Evolutionary conservation across 1,284 basidiomycete genomes (phyloP).

Genomic region (Rhodofomes roseus): DNA sequence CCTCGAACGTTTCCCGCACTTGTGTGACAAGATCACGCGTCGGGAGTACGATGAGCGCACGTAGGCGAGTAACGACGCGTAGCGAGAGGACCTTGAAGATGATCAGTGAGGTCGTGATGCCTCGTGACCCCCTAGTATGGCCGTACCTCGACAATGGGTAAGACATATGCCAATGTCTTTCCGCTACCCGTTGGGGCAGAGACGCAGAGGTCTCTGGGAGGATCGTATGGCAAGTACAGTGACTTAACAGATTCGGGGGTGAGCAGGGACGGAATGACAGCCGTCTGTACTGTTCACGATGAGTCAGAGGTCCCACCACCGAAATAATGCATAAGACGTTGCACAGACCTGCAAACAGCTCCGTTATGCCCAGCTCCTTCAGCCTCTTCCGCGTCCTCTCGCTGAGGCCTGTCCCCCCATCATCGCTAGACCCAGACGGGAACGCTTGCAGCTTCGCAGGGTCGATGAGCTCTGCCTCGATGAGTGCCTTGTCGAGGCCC

Average conservation of each 20-base stretch:
- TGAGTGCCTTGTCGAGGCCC: slow-evolving; percentile 72
- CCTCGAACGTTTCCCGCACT: slow-evolving; percentile 90
- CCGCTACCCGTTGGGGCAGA: slow-evolving; percentile 97
- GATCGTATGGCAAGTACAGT: slow-evolving; percentile 70
- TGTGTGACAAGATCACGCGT: slow-evolving; percentile 95
- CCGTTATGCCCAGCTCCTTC: slow-evolving; percentile 70
- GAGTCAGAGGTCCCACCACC: not conserved
- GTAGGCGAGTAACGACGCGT: slow-evolving; percentile 76
- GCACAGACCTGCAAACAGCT: slow-evolving; percentile 81
- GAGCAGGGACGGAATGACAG: slow-evolving; percentile 76
- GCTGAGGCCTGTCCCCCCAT: slow-evolving; percentile 49
- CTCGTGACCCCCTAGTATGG: slow-evolving; percentile 4
- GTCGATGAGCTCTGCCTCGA: slow-evolving; percentile 71
- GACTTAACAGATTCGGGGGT: slow-evolving; percentile 34
- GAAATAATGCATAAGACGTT: slow-evolving; percentile 5
- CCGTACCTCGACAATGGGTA: slow-evolving; percentile 86
- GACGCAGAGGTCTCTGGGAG: slow-evolving; percentile 86
- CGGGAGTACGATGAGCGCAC: slow-evolving; percentile 92
- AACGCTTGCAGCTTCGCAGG: slow-evolving; percentile 50
- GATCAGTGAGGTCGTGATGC: not conserved
- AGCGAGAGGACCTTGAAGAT: slow-evolving; percentile 60
- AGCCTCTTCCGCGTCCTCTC: slow-evolving; percentile 62
- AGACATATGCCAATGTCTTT: slow-evolving; percentile 92
- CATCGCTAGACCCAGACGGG: slow-evolving; percentile 37
- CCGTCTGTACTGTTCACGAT: slow-evolving; percentile 70